Evolutionary conservation across 1,139 yeast genomes (phyloP).

Genomic region (Yamadazyma blattariae): DNA sequence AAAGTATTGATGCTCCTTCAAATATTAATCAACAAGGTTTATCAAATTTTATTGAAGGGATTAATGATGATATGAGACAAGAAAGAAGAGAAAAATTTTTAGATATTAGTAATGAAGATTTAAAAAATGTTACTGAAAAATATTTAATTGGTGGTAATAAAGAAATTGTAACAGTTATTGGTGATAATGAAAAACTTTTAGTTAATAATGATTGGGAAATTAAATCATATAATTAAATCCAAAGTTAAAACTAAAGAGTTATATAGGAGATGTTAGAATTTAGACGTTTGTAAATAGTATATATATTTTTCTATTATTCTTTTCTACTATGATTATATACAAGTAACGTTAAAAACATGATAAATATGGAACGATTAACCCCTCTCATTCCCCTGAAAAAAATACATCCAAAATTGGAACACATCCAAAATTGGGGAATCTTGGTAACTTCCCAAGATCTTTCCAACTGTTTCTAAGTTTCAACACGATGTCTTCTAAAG

Average conservation of each 20-base stretch:
- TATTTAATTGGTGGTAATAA: conserved; percentile 40
- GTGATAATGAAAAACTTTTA: conserved; percentile 39
- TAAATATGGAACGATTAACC: no score
- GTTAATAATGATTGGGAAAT: conserved; percentile 33
- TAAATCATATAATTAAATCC: conserved; percentile 13
- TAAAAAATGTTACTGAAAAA: conserved; percentile 59
- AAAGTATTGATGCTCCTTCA: conserved; percentile 85
- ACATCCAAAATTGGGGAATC: no score
- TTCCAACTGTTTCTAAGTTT: no score
- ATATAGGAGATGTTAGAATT: no score
- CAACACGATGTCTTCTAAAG: conserved; percentile 45
- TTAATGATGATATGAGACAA: conserved; percentile 80
- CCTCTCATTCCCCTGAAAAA: no score
- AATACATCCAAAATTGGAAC: no score
- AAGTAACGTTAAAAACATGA: conserved; percentile 2
- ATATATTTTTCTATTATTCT: no score
- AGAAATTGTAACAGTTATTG: conserved; percentile 49
- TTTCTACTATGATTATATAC: no score
- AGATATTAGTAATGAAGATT: conserved; percentile 60
- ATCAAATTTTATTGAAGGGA: conserved; percentile 60
- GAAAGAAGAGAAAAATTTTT: conserved; percentile 71
- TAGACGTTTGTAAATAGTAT: conserved; percentile 8
- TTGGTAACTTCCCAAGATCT: no score
- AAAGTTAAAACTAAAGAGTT: conserved; percentile 1
- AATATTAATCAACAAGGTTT: conserved; percentile 80